These are phyloP conservation scores for Austroboletus festivus DNA, from an alignment of 768 basidiomycete genomes.

Conservation along the genomic window DNA sequence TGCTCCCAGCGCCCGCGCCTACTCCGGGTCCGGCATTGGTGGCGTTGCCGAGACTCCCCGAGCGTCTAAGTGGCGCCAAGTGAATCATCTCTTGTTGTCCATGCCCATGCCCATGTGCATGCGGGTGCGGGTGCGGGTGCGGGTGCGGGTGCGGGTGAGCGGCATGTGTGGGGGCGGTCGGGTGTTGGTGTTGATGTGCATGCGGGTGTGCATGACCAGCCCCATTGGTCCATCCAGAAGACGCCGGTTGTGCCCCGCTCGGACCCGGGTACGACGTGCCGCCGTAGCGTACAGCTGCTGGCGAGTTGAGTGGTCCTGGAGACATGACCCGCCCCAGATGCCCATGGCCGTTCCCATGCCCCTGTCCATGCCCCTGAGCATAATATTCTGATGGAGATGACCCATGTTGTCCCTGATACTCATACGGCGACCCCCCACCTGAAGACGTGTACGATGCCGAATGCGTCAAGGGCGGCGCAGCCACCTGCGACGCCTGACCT, in stretches of 20 bases:
- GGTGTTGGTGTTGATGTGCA: slow-evolving; percentile 22
- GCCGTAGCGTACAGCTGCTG: slow-evolving; percentile 16
- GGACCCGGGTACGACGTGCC: slow-evolving; percentile 3
- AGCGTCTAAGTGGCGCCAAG: slow-evolving; percentile 33
- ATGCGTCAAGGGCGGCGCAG: slow-evolving; percentile 17
- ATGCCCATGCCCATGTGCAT: slow-evolving; percentile 10
- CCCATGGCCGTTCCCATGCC: slow-evolving; percentile 15
- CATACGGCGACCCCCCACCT: slow-evolving; percentile 22
- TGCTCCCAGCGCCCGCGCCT: slow-evolving; percentile 7
- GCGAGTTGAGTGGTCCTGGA: slow-evolving; percentile 16
- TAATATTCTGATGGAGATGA: slow-evolving; percentile 25
- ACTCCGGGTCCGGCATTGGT: too few relatives aligned
- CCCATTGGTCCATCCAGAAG: slow-evolving; percentile 20
- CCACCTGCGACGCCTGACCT: slow-evolving; percentile 18
- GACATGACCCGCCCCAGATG: slow-evolving; percentile 16
- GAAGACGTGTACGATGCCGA: slow-evolving; percentile 21
- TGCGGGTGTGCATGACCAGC: slow-evolving; percentile 7
- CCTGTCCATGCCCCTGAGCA: slow-evolving; percentile 16
- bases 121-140: too few relatives aligned
- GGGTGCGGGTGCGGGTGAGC: too few relatives aligned
- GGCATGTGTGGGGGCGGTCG: too few relatives aligned
- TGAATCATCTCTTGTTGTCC: slow-evolving; percentile 34
- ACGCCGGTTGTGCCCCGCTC: background rate
- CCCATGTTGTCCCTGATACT: slow-evolving; percentile 22
- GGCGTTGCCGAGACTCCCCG: too few relatives aligned